Evolutionary conservation across 1,139 yeast genomes (phyloP), one percentile per base, ranked within the genome.

Genomic region (Candida glucosophila): DNA sequence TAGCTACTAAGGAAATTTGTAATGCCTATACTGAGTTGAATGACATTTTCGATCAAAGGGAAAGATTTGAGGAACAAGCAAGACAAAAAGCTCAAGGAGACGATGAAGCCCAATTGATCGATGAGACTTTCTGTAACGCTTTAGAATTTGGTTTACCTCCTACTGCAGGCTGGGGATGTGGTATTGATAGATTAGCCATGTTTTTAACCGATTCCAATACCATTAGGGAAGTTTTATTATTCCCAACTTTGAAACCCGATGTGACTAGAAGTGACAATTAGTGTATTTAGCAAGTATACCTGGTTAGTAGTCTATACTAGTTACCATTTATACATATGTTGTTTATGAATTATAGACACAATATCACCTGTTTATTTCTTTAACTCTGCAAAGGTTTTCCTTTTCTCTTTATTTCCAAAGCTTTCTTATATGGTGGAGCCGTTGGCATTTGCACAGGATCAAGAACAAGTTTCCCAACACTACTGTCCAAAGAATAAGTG

Each of bases 91-190:
- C 69, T 43, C 96, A 86, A 62, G 98, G 98, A 69, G 98, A 90
- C 52, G 98, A 90, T 49, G 98, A 90, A 66, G 98, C 96, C 32
- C 98, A 90, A 67, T 56, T 86, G 60, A 72, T 90, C 39, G 98
- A 90, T 55, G 98, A 90, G 64, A 79, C 85, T 36, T 90, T 90
- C 86, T 81, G 94, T 67, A 83, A 88, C 48, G 96, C 98, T 39
- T 74, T 90, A 52, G 98, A 90, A 66, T 90, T 85, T 59, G 98
- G 98, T 58, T 73, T 90, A 49, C 98, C 98, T 35, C 98, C 98
- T 48, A 90, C 98, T 47, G 98, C 93, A 56, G 98, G 98, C 45
- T 90, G 97, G 97, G 98, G 98, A 48, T 81, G 95, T 66, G 98
- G 98, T 73, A 86, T 90, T 45, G 98, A 90, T 63, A 83, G 98